A percentile compares a stretch with the other conserved stretches of the same genome.
Conservation (phyloP, 2,329 filamentous ascomycete species). For the Penicillium sp. region DNA sequence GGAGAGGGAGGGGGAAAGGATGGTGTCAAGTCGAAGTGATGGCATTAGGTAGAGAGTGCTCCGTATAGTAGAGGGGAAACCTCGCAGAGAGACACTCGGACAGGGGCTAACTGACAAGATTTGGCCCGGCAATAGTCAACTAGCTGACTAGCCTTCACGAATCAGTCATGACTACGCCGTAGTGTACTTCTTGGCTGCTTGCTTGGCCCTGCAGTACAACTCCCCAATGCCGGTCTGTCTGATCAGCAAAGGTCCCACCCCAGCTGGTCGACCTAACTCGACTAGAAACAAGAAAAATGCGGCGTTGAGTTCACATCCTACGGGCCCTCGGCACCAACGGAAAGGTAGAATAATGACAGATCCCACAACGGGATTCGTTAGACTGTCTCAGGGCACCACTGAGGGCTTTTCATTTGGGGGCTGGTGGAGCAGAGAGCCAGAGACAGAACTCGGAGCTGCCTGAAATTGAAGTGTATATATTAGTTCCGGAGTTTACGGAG, state of each 20-base stretch:
- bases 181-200: neutral
- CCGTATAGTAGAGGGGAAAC: neutral
- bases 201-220: conserved; percentile 16
- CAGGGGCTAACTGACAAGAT: neutral
- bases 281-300: neutral
- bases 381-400: neutral
- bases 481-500: neutral
- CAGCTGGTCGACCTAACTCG: neutral
- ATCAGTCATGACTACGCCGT: too few relatives aligned
- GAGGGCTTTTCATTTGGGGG: neutral
- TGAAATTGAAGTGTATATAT: neutral
- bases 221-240: conserved; percentile 1
- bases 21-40: neutral
- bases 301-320: neutral
- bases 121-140: neutral
- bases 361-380: conserved; percentile 1
- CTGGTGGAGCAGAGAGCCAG: neutral
- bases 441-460: neutral
- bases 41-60: neutral
- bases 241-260: conserved; percentile 12
- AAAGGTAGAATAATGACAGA: conserved; percentile 8
- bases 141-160: neutral
- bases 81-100: neutral
- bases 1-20: neutral
- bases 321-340: conserved; percentile 4